These are phyloP conservation scores for Tetracladium setigerum DNA, from an alignment of 495 filamentous ascomycete genomes.

Conservation along the genomic window DNA sequence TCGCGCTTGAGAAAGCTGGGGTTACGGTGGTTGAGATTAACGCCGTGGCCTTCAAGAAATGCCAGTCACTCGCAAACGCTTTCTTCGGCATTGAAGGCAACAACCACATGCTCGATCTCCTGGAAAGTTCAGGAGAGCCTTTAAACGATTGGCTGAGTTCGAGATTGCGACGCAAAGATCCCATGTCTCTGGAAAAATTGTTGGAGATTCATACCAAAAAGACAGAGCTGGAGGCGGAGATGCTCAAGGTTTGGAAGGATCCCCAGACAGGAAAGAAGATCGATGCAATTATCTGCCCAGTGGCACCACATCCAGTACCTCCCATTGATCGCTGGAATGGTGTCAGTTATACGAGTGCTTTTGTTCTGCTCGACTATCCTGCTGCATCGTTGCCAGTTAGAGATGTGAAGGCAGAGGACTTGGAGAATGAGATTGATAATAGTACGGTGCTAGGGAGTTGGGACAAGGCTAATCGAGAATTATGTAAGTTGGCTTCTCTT, in stretches of 20 bases:
- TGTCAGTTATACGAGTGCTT: slow-evolving; percentile 52
- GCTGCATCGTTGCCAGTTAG: slow-evolving; percentile 52
- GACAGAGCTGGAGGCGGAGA: slow-evolving; percentile 40
- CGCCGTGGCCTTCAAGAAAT: slow-evolving; percentile 39
- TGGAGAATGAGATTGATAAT: slow-evolving; percentile 35
- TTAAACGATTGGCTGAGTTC: slow-evolving; percentile 51
- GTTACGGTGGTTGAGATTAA: slow-evolving; percentile 49
- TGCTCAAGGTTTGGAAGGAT: slow-evolving; percentile 47
- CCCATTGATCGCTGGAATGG: slow-evolving; percentile 56
- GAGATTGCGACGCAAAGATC: slow-evolving; percentile 35
- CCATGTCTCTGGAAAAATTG: slow-evolving; percentile 34
- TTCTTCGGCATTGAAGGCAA: slow-evolving; percentile 51
- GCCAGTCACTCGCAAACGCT: slow-evolving; percentile 46
- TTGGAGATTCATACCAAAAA: slow-evolving; percentile 43
- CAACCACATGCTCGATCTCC: slow-evolving; percentile 42
- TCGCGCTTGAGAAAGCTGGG: slow-evolving; percentile 32
- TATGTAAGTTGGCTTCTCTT: slow-evolving; percentile 41
- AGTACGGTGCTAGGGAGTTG: slow-evolving; percentile 39
- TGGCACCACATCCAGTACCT: slow-evolving; percentile 54
- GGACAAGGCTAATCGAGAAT: slow-evolving; percentile 52
- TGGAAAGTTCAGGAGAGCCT: slow-evolving; percentile 46
- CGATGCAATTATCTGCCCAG: slow-evolving; percentile 46
- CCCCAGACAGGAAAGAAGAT: slow-evolving; percentile 26
- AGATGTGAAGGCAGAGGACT: slow-evolving; percentile 37
- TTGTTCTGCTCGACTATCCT: slow-evolving; percentile 54